Base-by-base conservation (phyloP, 768 basidiomycete genomes). In the Galerina marginata region DNA sequence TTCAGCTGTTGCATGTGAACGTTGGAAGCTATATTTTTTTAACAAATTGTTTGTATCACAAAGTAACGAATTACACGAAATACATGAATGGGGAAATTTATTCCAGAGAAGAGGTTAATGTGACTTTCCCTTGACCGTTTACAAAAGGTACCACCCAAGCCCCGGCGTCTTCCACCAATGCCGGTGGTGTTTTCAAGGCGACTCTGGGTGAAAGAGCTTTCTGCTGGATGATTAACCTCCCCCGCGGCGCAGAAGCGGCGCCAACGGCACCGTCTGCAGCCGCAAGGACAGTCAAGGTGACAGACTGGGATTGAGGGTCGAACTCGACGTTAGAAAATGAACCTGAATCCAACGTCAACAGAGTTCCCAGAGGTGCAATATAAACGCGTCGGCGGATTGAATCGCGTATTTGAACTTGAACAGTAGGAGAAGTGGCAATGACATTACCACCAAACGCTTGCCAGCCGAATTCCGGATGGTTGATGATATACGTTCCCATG, bases 391-490 rank as follows among this genome's bases (percentile, higher is more conserved):
- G 77, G 42, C 84, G 76, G 47, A 82, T 71, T 23, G 83, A 72
- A 68, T 86, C 84, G 50, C 73, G 75, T 25, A 81, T 67, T 56
- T 79, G 73, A 10, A 85, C 82, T 54, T 74, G 66, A 9, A 85
- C 76, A 1, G 74, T 74, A 3, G 79, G 75, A 16, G 77, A 75
- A 25, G 75, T 77, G 11, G 79, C 70, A 20, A 76, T 64, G 39
- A 86, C 71, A 38, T 75, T 80, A 5, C 84, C 84, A 45, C 84
- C 84, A 63, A 85, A 84, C 9, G 83, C 83, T 68, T 85, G 83
- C 84, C 84, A 85, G n/a, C 84, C 85, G 65, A 85, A 85, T 63
- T 79, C 77, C 16, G 83, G 82, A 56, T 85, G 83, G 59, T 84
- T 75, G 60, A 85, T 69, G 65, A 86, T 74, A 51, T 73, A 79